These are phyloP conservation scores for Extremus antarcticus DNA, from an alignment of 495 filamentous ascomycete species.

Conservation along the genomic window DNA sequence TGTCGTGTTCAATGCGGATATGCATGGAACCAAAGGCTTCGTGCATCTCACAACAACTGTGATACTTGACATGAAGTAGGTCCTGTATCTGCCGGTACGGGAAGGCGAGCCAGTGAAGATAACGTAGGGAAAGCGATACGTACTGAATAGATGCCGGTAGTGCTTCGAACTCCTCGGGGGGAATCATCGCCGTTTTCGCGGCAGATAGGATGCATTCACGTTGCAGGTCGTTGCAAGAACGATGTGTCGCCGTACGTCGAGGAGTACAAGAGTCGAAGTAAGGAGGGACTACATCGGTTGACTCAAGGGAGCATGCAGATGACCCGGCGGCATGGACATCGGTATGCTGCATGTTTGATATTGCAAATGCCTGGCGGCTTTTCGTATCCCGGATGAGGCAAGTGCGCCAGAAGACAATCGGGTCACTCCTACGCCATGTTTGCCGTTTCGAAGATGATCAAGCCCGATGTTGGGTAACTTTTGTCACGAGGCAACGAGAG, in stretches of 20 bases:
- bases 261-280: neutral
- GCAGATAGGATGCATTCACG: neutral
- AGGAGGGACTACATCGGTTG: neutral
- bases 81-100: no score
- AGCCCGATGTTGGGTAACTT: neutral
- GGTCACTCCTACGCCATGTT: neutral
- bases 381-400: neutral
- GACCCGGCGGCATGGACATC: neutral
- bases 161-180: slow-evolving; percentile 4
- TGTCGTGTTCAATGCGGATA: no score
- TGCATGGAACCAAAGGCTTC: no score
- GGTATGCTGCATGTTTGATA: slow-evolving; percentile 1
- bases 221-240: neutral
- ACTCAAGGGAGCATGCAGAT: neutral
- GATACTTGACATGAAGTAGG: no score
- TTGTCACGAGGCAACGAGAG: neutral
- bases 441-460: neutral
- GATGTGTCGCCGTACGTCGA: neutral
- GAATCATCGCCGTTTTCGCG: neutral
- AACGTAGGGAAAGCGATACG: neutral
- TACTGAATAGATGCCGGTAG: slow-evolving; percentile 12
- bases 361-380: neutral
- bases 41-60: no score
- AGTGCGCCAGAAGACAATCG: neutral
- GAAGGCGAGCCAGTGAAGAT: no score